Base-by-base conservation (phyloP, 257 asterid genomes). In the Henckelia pumila region DNA sequence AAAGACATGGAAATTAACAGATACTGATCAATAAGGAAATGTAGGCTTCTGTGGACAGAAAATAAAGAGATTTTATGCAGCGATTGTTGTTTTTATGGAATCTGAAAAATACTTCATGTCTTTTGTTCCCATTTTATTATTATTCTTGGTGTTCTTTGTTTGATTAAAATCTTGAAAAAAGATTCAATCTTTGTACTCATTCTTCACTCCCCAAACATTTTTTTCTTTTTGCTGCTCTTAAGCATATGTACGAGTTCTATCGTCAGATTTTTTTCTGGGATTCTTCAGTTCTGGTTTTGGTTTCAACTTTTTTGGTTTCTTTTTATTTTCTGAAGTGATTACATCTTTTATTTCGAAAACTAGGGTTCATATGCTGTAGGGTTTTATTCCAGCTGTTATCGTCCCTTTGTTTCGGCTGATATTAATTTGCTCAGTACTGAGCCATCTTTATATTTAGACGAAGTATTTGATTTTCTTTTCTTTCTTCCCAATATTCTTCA, bases 31-130 rank as follows among this genome's bases (percentile, higher is more conserved):
- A 83, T 68, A 74, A 59, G 87, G 81, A 76, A 83, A 76, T 73
- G 35, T 65, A 72, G 63, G 61, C 64, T 68, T 81, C 68, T 77
- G 79, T 63, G 92, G 92, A 75, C 83, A 59, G 26, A 63, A 85
- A 83, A 81, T 77, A 79, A 83, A 82, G 86, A 72, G 70, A 37
- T 74, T 32, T n/a, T 32, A 61, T 73, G 55, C 28, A 59, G 13
- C 13, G 8, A 13, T 13, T 40, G 13, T 10, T 35, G 13, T 40
- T 35, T 35, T 8, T 8, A 2, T 3, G 13, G 50, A 47, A 47
- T 14, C 16, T 47, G 53, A 67, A 56, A 73, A 76, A 71, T 73
- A 72, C 78, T 68, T 74, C 65, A 30, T 71, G 78, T 73, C 21
- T 64, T 61, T 56, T 63, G 28, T 56, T 29, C 23, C 6, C 17